Base-by-base conservation (phyloP, 192 early-diverging fungal species). In the Globomyces pollinis-pini region DNA sequence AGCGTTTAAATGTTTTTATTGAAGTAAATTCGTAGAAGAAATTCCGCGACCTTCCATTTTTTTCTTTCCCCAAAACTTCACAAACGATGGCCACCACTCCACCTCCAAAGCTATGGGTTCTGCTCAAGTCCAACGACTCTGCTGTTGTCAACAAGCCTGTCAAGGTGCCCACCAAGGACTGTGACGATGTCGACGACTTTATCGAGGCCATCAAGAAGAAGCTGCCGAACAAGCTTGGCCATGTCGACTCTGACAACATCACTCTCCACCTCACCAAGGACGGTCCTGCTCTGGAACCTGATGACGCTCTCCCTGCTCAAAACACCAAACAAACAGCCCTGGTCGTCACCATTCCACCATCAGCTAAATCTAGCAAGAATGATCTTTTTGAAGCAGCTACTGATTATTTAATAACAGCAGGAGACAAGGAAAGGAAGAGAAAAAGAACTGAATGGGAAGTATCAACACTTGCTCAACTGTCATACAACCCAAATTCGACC, bases 121-220 rank as follows among this genome's bases (percentile, higher is more conserved):
- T 50, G 56, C 56, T 58, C 56, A 58, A 58, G 56, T 58, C 56
- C 30, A 39, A 58, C 56, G 36, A 30, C 41, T 24, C 56, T 58
- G 56, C 32, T 13, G 56, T 38, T 58, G 56, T 58, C 56, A 58
- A 58, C 56, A 36, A 58, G 16, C 42, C 56, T 44, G 56, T 58
- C 45, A 36, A 52, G 20, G 56, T 58, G 42, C 52, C 56, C 56
- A 58, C 56, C 41, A 12, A 58, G 56, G 24, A 58, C 56, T 58
- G 56, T 44, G 42, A 44, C 38, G 45, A 52, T 39, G 56, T 58
- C 11, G 52, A 36, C 15, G 42, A 58, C 56, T 39, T 58, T n/a
- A 58, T 58, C 35, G n/a, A 58, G 4, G 56, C 56, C 56, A 58
- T 58, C 56, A 58, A 58, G n/a, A 45, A 58, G 56, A n/a, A 58